Conservation (phyloP, 441 rosid species). For the Adansonia madagascariensis region DNA sequence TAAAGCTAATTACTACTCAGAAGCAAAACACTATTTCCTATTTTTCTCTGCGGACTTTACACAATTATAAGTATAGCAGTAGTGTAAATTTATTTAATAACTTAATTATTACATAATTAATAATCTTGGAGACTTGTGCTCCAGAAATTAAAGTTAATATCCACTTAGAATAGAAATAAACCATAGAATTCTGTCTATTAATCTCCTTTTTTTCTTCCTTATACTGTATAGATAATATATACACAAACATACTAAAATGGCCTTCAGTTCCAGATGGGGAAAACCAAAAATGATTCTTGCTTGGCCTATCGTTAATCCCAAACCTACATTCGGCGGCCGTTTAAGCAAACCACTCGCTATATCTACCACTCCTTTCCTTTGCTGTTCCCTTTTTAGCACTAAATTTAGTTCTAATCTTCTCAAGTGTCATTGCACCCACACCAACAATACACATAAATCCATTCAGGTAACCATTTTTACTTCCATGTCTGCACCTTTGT, state of each 20-base stretch:
- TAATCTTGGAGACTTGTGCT: no score
- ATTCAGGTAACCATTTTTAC: constrained; percentile 34
- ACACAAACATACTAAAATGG: no score
- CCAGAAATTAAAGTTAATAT: no score
- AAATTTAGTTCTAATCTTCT: constrained; percentile 35
- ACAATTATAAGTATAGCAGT: no score
- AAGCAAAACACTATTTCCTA: no score
- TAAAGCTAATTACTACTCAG: no score
- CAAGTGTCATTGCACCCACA: constrained; percentile 40
- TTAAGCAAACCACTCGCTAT: constrained; percentile 11
- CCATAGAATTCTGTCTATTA: neutral
- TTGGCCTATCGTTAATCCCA: neutral
- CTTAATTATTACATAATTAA: no score
- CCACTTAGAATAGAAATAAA: neutral
- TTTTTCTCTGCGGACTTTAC: no score
- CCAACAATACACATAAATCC: constrained; percentile 34
- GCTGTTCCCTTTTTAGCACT: constrained; percentile 16
- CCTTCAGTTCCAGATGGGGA: neutral
- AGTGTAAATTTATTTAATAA: no score
- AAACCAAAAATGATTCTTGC: constrained; percentile 18
- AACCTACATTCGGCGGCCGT: constrained; percentile 13
- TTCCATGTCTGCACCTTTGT: neutral
- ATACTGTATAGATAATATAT: no score
- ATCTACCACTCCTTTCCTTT: neutral
- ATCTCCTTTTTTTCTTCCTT: no score